Base-by-base conservation (phyloP, 1,139 yeast genomes). In the Kodamaea alishanica region DNA sequence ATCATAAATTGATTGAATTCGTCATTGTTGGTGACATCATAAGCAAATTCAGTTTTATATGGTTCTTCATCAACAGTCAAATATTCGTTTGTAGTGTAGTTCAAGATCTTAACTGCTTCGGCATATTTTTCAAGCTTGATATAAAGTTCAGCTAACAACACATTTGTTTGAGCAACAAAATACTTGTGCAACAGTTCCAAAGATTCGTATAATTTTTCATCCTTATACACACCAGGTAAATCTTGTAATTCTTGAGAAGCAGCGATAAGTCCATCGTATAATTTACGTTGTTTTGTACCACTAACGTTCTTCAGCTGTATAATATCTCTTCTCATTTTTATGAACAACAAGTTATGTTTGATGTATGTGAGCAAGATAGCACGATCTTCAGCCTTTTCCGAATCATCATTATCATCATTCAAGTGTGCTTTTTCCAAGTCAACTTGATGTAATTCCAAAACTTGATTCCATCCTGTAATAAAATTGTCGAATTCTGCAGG, bases 211-310 rank as follows among this genome's bases (percentile, higher is more conserved):
- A 90, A 69, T 26, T 75, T 82, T 40, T 85, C 94, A 54, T 88
- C 96, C 42, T 86, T 85, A 55, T 84, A 81, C 20, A 90, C 95
- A 70, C 97, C 97, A 0, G 97, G 96, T 39, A 90, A 71, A 45
- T 87, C 95, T 53, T 75, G 70, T 35, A 88, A 61, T 49, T 84
- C 83, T 6, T 63, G 63, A 24, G 82, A 60, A 28, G 78, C 73
- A 26, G 66, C 37, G 12, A 74, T 55, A 35, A 80, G 73, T 9
- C 73, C 66, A 41, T 70, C 75, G 49, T 70, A 77, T 38, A 81
- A 60, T 44, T 81, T 72, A 33, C 59, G 45, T 59, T 57, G 41
- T 61, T 47, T 15, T 51, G 33, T 33, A 11, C 23, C 12, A 10
- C 30, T 8, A 28, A 32, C 24, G 11, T 20, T 12, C 11, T 22